phyloP scores from a whole-genome alignment of 129 eudicot genomes.

The Kitagawia praeruptora region DNA sequence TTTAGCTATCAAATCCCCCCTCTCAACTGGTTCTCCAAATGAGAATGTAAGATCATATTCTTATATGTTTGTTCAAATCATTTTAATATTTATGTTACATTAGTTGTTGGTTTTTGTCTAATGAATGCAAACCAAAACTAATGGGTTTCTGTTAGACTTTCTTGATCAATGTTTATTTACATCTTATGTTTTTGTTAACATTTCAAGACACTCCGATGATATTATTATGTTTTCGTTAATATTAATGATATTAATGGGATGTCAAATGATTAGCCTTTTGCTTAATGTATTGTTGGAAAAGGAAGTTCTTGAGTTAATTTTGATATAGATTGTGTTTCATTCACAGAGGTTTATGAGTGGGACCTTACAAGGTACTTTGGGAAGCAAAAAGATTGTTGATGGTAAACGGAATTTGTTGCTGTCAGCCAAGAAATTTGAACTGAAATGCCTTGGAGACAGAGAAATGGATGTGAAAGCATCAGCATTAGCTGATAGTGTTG shows the following conservation, averaged over 20 bases:
- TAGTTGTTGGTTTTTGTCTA: background rate
- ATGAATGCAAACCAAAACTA: background rate
- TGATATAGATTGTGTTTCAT: background rate
- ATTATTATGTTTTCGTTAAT: too few relatives aligned
- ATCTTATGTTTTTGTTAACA: background rate
- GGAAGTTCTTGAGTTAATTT: background rate
- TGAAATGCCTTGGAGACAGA: conserved; percentile 51
- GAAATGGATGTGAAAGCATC: conserved; percentile 53
- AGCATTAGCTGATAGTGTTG: conserved; percentile 37
- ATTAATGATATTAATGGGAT: background rate
- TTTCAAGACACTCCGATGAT: background rate
- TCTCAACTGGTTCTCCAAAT: background rate
- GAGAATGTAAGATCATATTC: background rate
- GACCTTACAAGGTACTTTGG: conserved; percentile 14
- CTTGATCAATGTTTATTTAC: background rate
- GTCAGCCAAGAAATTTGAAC: conserved; percentile 24
- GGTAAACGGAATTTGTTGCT: conserved; percentile 11
- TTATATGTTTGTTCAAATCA: background rate
- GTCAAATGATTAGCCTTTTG: background rate
- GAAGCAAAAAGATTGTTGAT: conserved; percentile 18
- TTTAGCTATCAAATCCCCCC: conserved; percentile 2
- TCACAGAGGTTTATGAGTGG: conserved; percentile 22
- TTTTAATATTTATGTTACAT: background rate
- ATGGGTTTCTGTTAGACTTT: background rate
- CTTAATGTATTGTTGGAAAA: background rate